These are phyloP conservation scores for Coemansia sp. DNA, from an alignment of 192 early-diverging fungal species.

Conservation along the genomic window DNA sequence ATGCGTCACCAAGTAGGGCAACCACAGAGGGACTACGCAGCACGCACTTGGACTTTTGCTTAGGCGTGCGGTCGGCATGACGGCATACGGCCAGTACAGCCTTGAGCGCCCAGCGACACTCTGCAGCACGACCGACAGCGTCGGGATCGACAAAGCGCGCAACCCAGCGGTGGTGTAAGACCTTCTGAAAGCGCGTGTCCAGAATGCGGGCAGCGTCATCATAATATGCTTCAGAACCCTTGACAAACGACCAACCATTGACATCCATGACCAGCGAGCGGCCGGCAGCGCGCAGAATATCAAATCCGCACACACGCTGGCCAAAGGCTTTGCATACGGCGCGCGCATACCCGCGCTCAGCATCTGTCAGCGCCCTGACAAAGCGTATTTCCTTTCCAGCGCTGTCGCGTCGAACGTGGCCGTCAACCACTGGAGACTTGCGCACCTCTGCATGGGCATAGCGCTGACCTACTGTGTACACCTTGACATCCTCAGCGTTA, in stretches of 20 bases:
- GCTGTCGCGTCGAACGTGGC: slow-evolving; percentile 89
- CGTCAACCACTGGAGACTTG: slow-evolving; percentile 96
- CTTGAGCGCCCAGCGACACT: slow-evolving; percentile 90
- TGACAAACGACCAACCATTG: slow-evolving; percentile 99
- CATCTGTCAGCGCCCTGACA: slow-evolving; percentile 71
- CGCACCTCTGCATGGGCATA: slow-evolving; percentile 95
- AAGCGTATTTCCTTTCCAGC: slow-evolving; percentile 98
- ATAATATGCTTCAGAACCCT: slow-evolving; percentile 92
- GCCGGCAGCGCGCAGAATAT: slow-evolving; percentile 78
- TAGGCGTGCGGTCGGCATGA: slow-evolving; percentile 95
- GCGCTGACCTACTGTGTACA: slow-evolving; percentile 89
- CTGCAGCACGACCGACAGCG: slow-evolving; percentile 44
- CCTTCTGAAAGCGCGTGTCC: slow-evolving; percentile 73
- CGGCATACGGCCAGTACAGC: slow-evolving; percentile 90
- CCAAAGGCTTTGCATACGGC: slow-evolving; percentile 79
- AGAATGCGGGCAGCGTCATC: slow-evolving; percentile 78
- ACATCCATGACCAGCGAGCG: slow-evolving; percentile 94
- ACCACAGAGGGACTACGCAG: slow-evolving; percentile 72
- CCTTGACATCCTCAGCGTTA: slow-evolving; percentile 96
- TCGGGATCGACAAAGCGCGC: slow-evolving; percentile 61
- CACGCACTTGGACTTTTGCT: slow-evolving; percentile 93
- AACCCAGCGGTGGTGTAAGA: slow-evolving; percentile 59
- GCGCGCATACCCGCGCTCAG: slow-evolving; percentile 77
- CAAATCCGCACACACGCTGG: slow-evolving; percentile 95
- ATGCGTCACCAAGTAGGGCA: slow-evolving; percentile 63